phyloP scores from a whole-genome alignment of 768 basidiomycete genomes.

The Kwoniella shandongensis region DNA sequence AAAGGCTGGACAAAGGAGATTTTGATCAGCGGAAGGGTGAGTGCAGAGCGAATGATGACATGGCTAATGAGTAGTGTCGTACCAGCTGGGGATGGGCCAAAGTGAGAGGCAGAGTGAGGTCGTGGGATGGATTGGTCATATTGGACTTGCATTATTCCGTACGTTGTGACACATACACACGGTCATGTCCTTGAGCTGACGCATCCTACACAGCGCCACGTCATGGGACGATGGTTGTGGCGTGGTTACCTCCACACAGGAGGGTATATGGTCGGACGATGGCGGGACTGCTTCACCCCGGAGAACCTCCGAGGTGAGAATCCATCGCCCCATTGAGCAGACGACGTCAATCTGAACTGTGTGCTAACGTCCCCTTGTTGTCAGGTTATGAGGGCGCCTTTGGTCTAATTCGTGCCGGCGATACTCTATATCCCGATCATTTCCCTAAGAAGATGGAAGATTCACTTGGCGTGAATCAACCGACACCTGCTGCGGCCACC shows the following conservation, averaged over 20 bases:
- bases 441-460: slow-evolving; percentile 37
- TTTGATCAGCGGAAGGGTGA: slow-evolving; percentile 39
- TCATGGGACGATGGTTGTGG: slow-evolving; percentile 49
- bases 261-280: slow-evolving; percentile 48
- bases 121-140: slow-evolving; percentile 51
- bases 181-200: not conserved
- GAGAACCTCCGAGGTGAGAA: slow-evolving; percentile 43
- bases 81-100: slow-evolving; percentile 45
- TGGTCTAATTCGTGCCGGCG: slow-evolving; percentile 40
- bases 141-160: slow-evolving; percentile 38
- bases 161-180: slow-evolving; percentile 3
- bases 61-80: slow-evolving; percentile 16
- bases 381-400: slow-evolving; percentile 48
- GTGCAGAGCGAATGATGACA: not conserved
- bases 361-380: too few species aligned
- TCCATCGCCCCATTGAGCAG: too few species aligned
- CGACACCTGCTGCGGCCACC: not conserved
- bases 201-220: slow-evolving; percentile 19
- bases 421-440: slow-evolving; percentile 34
- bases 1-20: slow-evolving; percentile 54
- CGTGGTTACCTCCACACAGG: slow-evolving; percentile 52
- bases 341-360: too few species aligned
- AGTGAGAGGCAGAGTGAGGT: slow-evolving; percentile 44
- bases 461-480: slow-evolving; percentile 26
- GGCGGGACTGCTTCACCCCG: slow-evolving; percentile 52